Conservation (phyloP, 2,329 filamentous ascomycete genomes). For the Trichoderma pleuroti region DNA sequence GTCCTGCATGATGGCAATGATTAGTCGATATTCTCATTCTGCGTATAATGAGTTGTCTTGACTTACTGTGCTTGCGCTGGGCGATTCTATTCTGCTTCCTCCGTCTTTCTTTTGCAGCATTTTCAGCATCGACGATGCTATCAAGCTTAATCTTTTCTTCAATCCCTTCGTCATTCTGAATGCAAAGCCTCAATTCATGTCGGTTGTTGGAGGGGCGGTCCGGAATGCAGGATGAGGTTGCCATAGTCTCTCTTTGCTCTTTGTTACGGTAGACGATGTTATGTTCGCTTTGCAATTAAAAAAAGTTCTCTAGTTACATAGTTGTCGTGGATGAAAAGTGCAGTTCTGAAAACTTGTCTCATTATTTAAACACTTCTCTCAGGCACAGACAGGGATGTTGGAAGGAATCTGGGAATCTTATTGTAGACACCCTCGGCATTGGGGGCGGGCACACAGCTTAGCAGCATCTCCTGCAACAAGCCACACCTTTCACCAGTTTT, state of each 20-base stretch:
- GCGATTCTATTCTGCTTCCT: conserved; percentile 12
- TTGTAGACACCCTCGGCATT: conserved; percentile 7
- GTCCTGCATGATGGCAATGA: not conserved
- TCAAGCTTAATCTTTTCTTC: not conserved
- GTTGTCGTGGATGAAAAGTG: not conserved
- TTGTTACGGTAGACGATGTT: not conserved
- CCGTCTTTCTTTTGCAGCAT: conserved; percentile 12
- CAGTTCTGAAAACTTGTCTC: not conserved
- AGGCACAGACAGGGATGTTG: not conserved
- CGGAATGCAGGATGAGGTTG: not conserved
- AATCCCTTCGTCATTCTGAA: not conserved
- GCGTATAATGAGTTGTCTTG: too few species aligned
- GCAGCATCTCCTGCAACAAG: conserved; percentile 10
- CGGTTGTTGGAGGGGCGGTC: not conserved
- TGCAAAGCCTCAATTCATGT: not conserved
- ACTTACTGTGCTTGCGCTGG: conserved; percentile 16
- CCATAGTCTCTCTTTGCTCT: not conserved
- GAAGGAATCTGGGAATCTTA: conserved; percentile 17
- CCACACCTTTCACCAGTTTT: not conserved
- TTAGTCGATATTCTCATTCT: not conserved
- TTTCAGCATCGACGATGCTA: not conserved
- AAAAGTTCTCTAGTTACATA: not conserved
- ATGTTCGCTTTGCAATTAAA: not conserved
- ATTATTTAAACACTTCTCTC: conserved; percentile 5
- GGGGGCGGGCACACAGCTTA: conserved; percentile 16